Base-by-base conservation (phyloP, 2,329 filamentous ascomycete genomes). In the Pseudocercospora fijiensis region DNA sequence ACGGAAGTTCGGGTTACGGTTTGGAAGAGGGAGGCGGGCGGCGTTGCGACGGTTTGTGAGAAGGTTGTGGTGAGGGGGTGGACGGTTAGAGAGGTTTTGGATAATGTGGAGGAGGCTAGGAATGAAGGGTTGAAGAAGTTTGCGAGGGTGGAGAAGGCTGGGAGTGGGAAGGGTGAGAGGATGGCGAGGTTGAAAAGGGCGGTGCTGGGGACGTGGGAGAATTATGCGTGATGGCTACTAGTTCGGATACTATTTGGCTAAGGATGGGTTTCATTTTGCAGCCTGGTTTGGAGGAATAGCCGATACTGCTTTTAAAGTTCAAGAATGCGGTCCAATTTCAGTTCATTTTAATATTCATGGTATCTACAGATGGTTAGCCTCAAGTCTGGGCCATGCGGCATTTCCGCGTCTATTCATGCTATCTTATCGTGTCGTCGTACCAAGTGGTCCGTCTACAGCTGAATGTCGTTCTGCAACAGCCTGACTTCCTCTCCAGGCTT, bases 401-500 rank as follows among this genome's bases (percentile, higher is more conserved):
- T 41, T 41, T 41, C 37, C 37, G 26, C 24, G 16, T 53, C 49
- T 53, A 53, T 53, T 53, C 49, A n/a, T 53, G 26, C 26, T 53
- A n/a, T 27, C 24, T 27, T n/a, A 9, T 52, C 49, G 18, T 53
- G 8, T 53, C 49, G 16, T 53, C 49, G 26, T 53, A 13, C 8
- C 26, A n/a, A 27, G 26, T 24, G 24, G 13, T 45, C 11, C 24
- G 55, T 49, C 66, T 63, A 96, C 74, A 96, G 80, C 80, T 96
- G 93, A 64, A 92, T 86, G 73, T 91, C 87, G 70, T 96, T 91
- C 77, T 96, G 94, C 73, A 96, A 76, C 65, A 99, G 82, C 74
- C 88, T 85, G 57, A 98, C 92, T 80, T 98, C 92, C 82, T 99
- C 93, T 16, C 95, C 95, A 3, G 92, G 92, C 83, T 97, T 96